phyloP scores from a whole-genome alignment of 345 rosid genomes.

The Cardiospermum halicacabum region DNA sequence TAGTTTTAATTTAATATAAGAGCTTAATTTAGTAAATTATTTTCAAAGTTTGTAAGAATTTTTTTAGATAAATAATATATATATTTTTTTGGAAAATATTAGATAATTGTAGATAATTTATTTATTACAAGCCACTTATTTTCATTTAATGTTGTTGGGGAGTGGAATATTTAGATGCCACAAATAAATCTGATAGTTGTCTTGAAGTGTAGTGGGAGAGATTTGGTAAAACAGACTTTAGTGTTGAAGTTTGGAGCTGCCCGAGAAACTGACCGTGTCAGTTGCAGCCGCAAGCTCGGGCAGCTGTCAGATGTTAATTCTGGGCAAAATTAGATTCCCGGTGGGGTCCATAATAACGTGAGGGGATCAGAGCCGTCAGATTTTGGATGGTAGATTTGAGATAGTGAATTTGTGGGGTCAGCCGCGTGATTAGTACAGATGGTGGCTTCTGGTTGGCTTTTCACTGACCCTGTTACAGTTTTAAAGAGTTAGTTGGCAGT shows the following conservation, averaged over 20 bases:
- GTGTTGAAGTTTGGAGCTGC: slow-evolving; percentile 46
- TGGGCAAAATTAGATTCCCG: not conserved
- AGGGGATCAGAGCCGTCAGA: not conserved
- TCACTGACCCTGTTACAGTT: no score
- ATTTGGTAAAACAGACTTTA: not conserved
- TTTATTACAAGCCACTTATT: no score
- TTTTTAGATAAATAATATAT: no score
- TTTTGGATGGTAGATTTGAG: not conserved
- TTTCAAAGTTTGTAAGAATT: no score
- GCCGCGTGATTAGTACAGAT: not conserved
- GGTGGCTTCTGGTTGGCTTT: not conserved
- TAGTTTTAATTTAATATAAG: no score
- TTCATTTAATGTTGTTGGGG: no score
- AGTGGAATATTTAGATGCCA: no score
- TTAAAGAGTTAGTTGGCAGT: not conserved
- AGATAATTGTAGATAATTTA: no score
- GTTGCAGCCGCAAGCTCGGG: not conserved
- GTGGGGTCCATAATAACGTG: not conserved
- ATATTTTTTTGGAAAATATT: no score
- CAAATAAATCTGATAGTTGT: no score
- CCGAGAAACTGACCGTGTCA: slow-evolving; percentile 18
- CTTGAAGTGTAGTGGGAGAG: slow-evolving; percentile 9
- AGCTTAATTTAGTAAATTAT: no score
- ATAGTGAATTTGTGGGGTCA: no score
- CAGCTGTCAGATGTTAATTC: slow-evolving; percentile 5